These are phyloP conservation scores for Lactarius hengduanensis DNA, from an alignment of 768 basidiomycete species.

Conservation along the genomic window DNA sequence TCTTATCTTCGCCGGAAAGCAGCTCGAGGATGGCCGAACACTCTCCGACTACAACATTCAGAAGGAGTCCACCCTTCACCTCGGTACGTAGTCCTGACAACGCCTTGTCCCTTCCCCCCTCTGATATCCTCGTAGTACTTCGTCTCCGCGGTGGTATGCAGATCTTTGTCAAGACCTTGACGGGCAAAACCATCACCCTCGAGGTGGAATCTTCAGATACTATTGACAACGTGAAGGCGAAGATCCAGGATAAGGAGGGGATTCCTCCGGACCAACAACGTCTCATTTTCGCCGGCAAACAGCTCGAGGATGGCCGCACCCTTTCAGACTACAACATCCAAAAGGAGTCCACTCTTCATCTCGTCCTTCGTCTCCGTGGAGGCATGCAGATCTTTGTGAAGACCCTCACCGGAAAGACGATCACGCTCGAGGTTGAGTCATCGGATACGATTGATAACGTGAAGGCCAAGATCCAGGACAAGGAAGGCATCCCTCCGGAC, in stretches of 20 bases:
- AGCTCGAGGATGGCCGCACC: constrained; percentile 36
- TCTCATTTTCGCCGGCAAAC: constrained; percentile 36
- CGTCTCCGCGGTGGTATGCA: constrained; percentile 41
- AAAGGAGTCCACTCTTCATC: constrained; percentile 36
- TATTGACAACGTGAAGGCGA: constrained; percentile 36
- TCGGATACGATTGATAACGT: constrained; percentile 29
- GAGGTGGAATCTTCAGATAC: constrained; percentile 46
- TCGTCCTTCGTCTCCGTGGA: constrained; percentile 29
- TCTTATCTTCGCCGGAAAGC: constrained; percentile 44
- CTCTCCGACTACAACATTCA: constrained; percentile 39
- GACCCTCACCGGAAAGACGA: constrained; percentile 27
- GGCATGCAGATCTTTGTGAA: constrained; percentile 30
- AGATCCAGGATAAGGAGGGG: constrained; percentile 37
- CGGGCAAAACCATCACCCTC: constrained; percentile 56
- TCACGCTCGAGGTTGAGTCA: constrained; percentile 26
- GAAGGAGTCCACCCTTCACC: constrained; percentile 36
- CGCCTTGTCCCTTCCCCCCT: not conserved
- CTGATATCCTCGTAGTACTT: constrained; percentile 37
- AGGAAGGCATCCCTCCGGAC: constrained; percentile 28
- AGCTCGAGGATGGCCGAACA: constrained; percentile 55
- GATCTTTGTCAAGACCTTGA: constrained; percentile 52
- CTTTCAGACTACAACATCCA: constrained; percentile 37
- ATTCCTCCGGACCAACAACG: constrained; percentile 37
- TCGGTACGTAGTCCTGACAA: constrained; percentile 30
- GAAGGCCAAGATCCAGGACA: constrained; percentile 29